Evolutionary conservation across 805 yeast species (phyloP).

Genomic region (Candida adriatica): DNA sequence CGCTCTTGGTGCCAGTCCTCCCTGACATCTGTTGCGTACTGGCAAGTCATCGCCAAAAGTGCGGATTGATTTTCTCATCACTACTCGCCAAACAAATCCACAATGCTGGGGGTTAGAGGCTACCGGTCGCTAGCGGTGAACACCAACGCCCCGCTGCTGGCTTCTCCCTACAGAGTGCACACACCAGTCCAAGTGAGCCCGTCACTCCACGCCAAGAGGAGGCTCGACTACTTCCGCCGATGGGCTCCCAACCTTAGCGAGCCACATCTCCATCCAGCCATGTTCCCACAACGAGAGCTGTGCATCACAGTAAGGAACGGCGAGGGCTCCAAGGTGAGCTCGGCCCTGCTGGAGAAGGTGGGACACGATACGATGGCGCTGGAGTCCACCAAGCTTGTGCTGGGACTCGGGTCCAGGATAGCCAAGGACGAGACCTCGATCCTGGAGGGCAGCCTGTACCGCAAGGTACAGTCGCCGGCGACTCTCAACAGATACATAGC

Average conservation of each 20-base stretch:
- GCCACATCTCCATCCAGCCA: not conserved
- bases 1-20: no score
- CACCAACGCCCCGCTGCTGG: constrained; percentile 1
- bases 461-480: not conserved
- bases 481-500: constrained; percentile 4
- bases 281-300: not conserved
- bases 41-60: no score
- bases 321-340: not conserved
- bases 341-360: constrained; percentile 5
- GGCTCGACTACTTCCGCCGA: no score
- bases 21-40: no score
- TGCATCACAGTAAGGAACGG: not conserved
- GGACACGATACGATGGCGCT: constrained; percentile 9
- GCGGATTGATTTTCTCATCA: no score
- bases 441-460: constrained; percentile 3
- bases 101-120: not conserved
- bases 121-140: constrained; percentile 8
- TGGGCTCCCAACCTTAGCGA: no score
- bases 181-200: no score
- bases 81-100: no score
- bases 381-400: constrained; percentile 7
- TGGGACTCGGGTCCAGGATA: constrained; percentile 6
- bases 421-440: constrained; percentile 2
- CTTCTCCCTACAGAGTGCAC: no score
- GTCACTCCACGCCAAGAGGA: no score